These are phyloP conservation scores for Aspergillus quadricinctus DNA, from an alignment of 2,329 filamentous ascomycete genomes.

Conservation along the genomic window DNA sequence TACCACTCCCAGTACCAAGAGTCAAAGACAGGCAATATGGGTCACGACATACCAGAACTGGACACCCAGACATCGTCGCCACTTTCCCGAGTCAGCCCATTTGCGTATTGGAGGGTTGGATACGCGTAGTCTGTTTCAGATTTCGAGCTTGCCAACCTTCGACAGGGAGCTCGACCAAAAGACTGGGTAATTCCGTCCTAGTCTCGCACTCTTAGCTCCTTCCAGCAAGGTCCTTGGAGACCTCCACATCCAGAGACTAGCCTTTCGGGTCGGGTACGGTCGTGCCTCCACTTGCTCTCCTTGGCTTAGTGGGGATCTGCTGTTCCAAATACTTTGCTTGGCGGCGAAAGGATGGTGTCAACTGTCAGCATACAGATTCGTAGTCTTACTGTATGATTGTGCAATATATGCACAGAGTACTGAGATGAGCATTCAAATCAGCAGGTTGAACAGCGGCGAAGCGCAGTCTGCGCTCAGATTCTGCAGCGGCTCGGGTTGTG, in stretches of 20 bases:
- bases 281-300: not conserved
- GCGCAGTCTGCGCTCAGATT: not conserved
- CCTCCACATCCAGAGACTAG: not conserved
- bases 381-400: not conserved
- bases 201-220: not conserved
- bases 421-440: not conserved
- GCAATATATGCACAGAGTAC: not conserved
- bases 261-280: not conserved
- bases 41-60: not conserved
- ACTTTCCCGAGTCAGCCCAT: not conserved
- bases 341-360: not conserved
- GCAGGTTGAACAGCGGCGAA: not conserved
- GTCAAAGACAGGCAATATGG: not conserved
- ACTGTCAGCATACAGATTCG: no score
- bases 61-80: not conserved
- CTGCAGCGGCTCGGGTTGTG: not conserved
- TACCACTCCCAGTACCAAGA: no score
- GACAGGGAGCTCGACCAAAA: not conserved
- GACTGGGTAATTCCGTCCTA: not conserved
- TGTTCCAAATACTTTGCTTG: not conserved
- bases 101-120: conserved; percentile 10
- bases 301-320: not conserved
- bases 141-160: conserved; percentile 6
- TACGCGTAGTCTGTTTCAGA: conserved; percentile 19
- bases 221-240: not conserved